Base-by-base conservation (phyloP, 2,329 filamentous ascomycete genomes). In the Phoma sp. region DNA sequence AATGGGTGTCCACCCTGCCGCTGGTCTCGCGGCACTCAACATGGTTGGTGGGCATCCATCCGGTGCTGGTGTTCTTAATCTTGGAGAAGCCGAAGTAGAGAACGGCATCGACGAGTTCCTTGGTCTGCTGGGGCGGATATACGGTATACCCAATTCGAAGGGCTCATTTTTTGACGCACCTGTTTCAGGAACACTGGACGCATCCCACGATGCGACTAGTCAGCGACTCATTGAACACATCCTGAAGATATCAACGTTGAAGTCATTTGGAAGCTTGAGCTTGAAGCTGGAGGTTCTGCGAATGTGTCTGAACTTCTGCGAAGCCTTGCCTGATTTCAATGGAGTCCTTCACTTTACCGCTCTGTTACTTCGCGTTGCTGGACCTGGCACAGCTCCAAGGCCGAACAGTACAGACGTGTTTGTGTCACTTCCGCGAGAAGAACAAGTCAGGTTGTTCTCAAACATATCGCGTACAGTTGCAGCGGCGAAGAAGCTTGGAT, bases 1-100 rank as follows among this genome's bases (percentile, higher is more conserved):
- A 70, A 91, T 95, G 67, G 95, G 93, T 3, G 91, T 99, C 29
- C 93, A 98, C 76, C 95, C 95, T 33, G 93, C 93, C 15, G 92
- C 93, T 9, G 93, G 92, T 0, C 79, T 97, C 43, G 87, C 92
- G 21, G 87, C 88, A 11, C 78, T 95, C 25, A 89, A 87, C 60
- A 69, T 74, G 59, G 64, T 62, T 7, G 68, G 65, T 28, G 68
- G 67, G 7, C 62, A 60, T 32, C 90, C 91, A 14, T 90, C 93
- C 6, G 92, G 92, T 1, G 80, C 96, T 46, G 87, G 92, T n/a
- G 87, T 89, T 11, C 77, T 95, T 23, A 88, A 87, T 62, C 52
- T 74, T 3, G 68, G 69, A 14, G 72, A 73, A 53, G 70, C 68
- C 7, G 72, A 76, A 48, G 64, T 71, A 32, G 74, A 76, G 42